A percentile compares a stretch with the other conserved stretches of the same genome.
Conservation (phyloP, 1,284 basidiomycete genomes). For the Malassezia japonica region DNA sequence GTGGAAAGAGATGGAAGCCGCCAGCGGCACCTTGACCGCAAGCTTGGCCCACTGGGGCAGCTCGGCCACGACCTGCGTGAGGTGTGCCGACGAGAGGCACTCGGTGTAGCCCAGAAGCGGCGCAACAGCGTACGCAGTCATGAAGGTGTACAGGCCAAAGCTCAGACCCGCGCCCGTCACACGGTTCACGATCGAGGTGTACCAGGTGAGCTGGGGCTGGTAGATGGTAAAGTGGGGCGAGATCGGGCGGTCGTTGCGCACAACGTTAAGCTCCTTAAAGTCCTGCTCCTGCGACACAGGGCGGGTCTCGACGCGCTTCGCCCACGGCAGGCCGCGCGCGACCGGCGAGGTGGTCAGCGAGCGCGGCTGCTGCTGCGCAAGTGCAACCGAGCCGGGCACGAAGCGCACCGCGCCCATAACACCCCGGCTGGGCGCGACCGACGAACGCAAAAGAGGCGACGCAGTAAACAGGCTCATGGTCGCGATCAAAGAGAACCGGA, state of each 20-base stretch:
- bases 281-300: slow-evolving; percentile 54
- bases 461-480: slow-evolving; percentile 16
- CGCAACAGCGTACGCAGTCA: slow-evolving; percentile 73
- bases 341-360: slow-evolving; percentile 5
- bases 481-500: neutral
- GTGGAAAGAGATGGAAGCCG: slow-evolving; percentile 58
- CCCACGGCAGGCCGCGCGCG: slow-evolving; percentile 6
- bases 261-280: slow-evolving; percentile 66
- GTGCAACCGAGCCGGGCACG: neutral
- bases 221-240: slow-evolving; percentile 94
- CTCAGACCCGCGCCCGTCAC: slow-evolving; percentile 66
- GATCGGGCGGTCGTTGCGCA: slow-evolving; percentile 71
- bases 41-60: slow-evolving; percentile 49
- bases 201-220: slow-evolving; percentile 83
- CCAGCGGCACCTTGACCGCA: slow-evolving; percentile 30
- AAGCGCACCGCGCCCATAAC: slow-evolving; percentile 6
- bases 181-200: slow-evolving; percentile 74
- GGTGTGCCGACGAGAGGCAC: slow-evolving; percentile 62
- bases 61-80: slow-evolving; percentile 63
- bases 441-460: slow-evolving; percentile 10
- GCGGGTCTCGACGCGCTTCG: slow-evolving; percentile 14
- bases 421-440: slow-evolving; percentile 1
- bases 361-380: neutral
- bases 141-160: slow-evolving; percentile 66
- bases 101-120: slow-evolving; percentile 57